Conservation (phyloP, 2,329 filamentous ascomycete species). For the Blastomyces gilchristii region DNA sequence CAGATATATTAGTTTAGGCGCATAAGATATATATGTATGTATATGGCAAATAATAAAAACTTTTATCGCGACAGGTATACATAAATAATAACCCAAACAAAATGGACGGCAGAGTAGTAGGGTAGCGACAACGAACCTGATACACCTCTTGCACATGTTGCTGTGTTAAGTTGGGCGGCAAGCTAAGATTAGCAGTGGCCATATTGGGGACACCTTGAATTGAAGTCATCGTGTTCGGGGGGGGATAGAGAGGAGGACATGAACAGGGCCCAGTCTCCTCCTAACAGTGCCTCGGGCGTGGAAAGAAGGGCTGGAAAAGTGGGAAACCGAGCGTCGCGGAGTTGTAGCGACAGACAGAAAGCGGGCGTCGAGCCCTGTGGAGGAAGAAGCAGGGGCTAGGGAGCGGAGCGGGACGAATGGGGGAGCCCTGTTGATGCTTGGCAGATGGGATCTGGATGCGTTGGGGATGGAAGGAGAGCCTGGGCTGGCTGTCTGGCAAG, state of each 20-base stretch:
- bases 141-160: conserved; percentile 68
- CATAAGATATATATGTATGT: background rate
- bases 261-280: conserved; percentile 1
- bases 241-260: background rate
- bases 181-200: conserved; percentile 52
- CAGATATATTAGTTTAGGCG: conserved; percentile 27
- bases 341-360: conserved; percentile 10
- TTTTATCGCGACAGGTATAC: background rate
- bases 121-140: conserved; percentile 28
- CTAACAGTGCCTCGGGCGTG: conserved; percentile 1
- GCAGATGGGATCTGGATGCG: conserved; percentile 15
- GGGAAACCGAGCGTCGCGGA: conserved; percentile 1
- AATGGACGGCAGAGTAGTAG: conserved; percentile 7
- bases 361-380: conserved; percentile 5
- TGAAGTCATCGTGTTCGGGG: conserved; percentile 56
- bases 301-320: background rate
- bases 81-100: conserved; percentile 1
- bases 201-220: conserved; percentile 62
- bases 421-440: conserved; percentile 22
- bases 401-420: conserved; percentile 12
- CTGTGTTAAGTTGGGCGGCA: conserved; percentile 60
- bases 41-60: background rate
- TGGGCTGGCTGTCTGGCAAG: conserved; percentile 12
- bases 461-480: conserved; percentile 13
- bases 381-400: conserved; percentile 16